A percentile compares a stretch with the other conserved stretches of the same genome.
These are phyloP conservation scores for Gonapodya prolifera DNA, from an alignment of 192 early-diverging fungal species.

Conservation along the genomic window DNA sequence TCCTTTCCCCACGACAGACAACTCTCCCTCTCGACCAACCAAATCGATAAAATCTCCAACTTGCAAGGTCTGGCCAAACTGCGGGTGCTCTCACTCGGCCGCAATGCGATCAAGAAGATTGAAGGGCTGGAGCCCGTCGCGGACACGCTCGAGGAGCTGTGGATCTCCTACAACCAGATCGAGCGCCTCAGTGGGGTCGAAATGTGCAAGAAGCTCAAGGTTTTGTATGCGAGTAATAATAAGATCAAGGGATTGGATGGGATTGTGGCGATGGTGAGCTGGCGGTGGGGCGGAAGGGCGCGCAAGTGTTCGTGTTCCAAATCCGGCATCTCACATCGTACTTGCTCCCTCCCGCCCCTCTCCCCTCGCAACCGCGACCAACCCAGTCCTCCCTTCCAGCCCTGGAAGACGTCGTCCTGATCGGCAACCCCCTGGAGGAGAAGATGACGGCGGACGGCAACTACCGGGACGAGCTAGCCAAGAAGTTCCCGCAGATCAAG, in stretches of 20 bases:
- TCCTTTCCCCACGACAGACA: slow-evolving; percentile 25
- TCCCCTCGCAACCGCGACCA: not conserved
- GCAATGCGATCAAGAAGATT: slow-evolving; percentile 43
- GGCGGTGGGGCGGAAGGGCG: not conserved
- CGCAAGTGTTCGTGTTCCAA: not conserved
- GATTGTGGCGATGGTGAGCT: slow-evolving; percentile 19
- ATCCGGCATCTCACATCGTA: slow-evolving; percentile 1
- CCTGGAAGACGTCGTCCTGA: slow-evolving; percentile 33
- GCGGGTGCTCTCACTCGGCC: slow-evolving; percentile 33
- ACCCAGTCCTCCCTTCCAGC: slow-evolving; percentile 15
- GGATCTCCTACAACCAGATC: slow-evolving; percentile 40
- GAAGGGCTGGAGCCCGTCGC: slow-evolving; percentile 40
- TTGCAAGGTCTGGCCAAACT: slow-evolving; percentile 9
- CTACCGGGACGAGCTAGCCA: slow-evolving; percentile 35
- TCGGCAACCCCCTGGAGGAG: slow-evolving; percentile 41
- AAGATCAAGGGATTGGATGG: slow-evolving; percentile 44
- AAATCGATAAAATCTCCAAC: slow-evolving; percentile 29
- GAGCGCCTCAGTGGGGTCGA: slow-evolving; percentile 41
- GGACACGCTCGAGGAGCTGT: slow-evolving; percentile 42
- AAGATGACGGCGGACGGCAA: slow-evolving; percentile 38
- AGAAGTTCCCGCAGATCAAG: slow-evolving; percentile 29
- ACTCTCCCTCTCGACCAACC: slow-evolving; percentile 34
- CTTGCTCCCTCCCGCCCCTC: not conserved
- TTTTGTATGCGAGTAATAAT: slow-evolving; percentile 41
- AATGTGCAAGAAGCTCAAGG: slow-evolving; percentile 44